These are phyloP conservation scores for Akanthomyces muscarius DNA, from an alignment of 2,329 filamentous ascomycete genomes.

Conservation along the genomic window DNA sequence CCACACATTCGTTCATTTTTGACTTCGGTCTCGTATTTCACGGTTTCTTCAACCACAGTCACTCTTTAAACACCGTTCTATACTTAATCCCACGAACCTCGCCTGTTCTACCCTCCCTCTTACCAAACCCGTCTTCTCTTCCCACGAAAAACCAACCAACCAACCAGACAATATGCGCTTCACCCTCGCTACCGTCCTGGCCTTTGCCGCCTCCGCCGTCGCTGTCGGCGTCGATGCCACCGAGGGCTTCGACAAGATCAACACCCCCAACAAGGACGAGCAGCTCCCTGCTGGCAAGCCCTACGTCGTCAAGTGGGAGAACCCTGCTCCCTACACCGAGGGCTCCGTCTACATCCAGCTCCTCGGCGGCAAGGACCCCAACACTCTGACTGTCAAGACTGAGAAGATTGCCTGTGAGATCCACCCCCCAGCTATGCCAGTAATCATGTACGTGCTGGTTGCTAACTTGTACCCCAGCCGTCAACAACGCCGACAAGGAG, in stretches of 20 bases:
- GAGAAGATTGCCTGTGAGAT: slow-evolving; percentile 49
- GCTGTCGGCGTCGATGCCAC: slow-evolving; percentile 41
- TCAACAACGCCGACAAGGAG: slow-evolving; percentile 41
- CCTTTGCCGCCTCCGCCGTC: slow-evolving; percentile 46
- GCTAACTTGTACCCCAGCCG: background rate
- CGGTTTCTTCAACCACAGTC: slow-evolving; percentile 8
- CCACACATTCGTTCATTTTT: background rate
- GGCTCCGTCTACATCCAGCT: slow-evolving; percentile 49
- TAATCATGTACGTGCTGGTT: background rate
- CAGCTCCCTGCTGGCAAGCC: slow-evolving; percentile 45
- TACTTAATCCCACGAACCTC: background rate
- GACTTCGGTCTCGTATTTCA: background rate
- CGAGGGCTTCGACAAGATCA: slow-evolving; percentile 53
- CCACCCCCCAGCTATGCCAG: background rate
- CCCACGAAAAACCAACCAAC: background rate
- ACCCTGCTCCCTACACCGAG: slow-evolving; percentile 37
- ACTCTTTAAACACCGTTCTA: slow-evolving; percentile 8
- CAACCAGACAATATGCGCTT: slow-evolving; percentile 50
- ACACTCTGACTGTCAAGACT: slow-evolving; percentile 37
- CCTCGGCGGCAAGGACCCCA: slow-evolving; percentile 46
- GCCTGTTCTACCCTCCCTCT: background rate
- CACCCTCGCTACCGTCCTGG: slow-evolving; percentile 46
- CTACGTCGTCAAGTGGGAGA: slow-evolving; percentile 50
- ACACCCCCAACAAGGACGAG: slow-evolving; percentile 41
- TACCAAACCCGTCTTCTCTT: background rate